phyloP scores from a whole-genome alignment of 352 stramenopile species.

The Globisporangium radiosum region DNA sequence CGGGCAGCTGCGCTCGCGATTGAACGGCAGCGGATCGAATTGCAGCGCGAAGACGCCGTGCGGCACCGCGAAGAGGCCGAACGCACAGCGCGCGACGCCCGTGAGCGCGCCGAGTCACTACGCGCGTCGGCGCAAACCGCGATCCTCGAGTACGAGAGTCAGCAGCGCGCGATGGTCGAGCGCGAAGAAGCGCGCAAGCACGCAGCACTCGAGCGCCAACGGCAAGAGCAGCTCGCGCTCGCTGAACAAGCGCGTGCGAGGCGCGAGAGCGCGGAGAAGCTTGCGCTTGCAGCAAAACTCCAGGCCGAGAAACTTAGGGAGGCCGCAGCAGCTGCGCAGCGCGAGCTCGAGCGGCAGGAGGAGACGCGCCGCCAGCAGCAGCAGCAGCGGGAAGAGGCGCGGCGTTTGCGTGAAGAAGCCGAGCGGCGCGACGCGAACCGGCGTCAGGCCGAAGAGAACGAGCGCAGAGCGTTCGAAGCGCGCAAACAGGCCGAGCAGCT shows the following conservation, averaged over 20 bases:
- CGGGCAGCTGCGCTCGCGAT: slow-evolving; percentile 18
- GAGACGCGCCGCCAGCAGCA: slow-evolving; percentile 35
- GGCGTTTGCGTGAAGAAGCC: slow-evolving; percentile 49
- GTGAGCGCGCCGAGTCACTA: slow-evolving; percentile 60
- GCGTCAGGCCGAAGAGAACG: slow-evolving; percentile 48
- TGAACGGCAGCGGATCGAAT: slow-evolving; percentile 44
- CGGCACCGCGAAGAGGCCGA: slow-evolving; percentile 54
- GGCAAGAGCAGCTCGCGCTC: slow-evolving; percentile 49
- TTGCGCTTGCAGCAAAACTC: slow-evolving; percentile 44
- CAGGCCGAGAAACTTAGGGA: slow-evolving; percentile 49
- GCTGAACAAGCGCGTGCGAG: slow-evolving; percentile 44
- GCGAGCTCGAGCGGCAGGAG: slow-evolving; percentile 54
- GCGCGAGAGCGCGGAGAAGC: slow-evolving; percentile 49
- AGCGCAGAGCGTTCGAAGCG: slow-evolving; percentile 51
- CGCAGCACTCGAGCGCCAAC: slow-evolving; percentile 47
- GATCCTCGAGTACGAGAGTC: slow-evolving; percentile 54
- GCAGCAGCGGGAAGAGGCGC: slow-evolving; percentile 38
- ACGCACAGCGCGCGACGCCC: slow-evolving; percentile 41
- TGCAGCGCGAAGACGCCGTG: slow-evolving; percentile 36
- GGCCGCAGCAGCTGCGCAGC: slow-evolving; percentile 46
- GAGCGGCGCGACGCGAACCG: slow-evolving; percentile 58
- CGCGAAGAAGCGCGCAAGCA: slow-evolving; percentile 58
- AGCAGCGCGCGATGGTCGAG: slow-evolving; percentile 53
- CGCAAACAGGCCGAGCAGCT: slow-evolving; percentile 59
- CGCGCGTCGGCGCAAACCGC: slow-evolving; percentile 48